Percentiles rank a stretch among this genome's conserved stretches.
Evolutionary conservation across 2,329 filamentous ascomycete species (phyloP).

Genomic region (Apiospora arundinis): DNA sequence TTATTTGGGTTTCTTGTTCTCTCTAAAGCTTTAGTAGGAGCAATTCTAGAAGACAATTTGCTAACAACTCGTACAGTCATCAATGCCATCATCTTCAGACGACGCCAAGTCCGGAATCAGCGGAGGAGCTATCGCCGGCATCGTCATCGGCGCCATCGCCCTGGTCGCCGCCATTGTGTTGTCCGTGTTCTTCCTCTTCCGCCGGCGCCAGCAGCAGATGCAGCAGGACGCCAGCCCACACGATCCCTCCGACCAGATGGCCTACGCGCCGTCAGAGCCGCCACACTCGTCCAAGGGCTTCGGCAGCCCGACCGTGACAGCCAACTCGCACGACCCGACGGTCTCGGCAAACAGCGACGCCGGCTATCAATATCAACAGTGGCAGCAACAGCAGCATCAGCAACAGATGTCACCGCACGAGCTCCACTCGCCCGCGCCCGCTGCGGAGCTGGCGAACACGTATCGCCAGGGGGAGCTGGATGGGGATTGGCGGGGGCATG

Average conservation of each 20-base stretch:
- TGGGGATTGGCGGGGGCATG: background rate
- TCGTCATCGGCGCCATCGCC: constrained; percentile 29
- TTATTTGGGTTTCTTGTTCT: no score
- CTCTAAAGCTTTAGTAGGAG: no score
- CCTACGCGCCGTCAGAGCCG: background rate
- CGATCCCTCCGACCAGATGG: no score
- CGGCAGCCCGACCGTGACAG: background rate
- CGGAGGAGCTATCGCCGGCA: constrained; percentile 30
- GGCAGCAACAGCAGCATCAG: background rate
- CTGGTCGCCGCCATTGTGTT: constrained; percentile 21
- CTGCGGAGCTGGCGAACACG: background rate
- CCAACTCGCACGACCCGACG: no score
- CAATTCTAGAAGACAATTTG: no score
- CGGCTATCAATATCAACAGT: no score
- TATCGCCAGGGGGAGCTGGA: background rate
- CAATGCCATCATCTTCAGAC: background rate
- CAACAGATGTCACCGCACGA: background rate
- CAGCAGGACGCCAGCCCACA: no score
- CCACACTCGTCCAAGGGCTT: background rate
- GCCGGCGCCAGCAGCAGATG: constrained; percentile 23
- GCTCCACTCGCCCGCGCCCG: background rate
- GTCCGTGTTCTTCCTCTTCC: constrained; percentile 26
- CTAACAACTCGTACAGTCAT: background rate
- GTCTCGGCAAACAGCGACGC: background rate
- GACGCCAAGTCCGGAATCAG: constrained; percentile 4